These are phyloP conservation scores for Trichoderma atrobrunneum DNA, from an alignment of 2,329 filamentous ascomycete species.

Conservation along the genomic window DNA sequence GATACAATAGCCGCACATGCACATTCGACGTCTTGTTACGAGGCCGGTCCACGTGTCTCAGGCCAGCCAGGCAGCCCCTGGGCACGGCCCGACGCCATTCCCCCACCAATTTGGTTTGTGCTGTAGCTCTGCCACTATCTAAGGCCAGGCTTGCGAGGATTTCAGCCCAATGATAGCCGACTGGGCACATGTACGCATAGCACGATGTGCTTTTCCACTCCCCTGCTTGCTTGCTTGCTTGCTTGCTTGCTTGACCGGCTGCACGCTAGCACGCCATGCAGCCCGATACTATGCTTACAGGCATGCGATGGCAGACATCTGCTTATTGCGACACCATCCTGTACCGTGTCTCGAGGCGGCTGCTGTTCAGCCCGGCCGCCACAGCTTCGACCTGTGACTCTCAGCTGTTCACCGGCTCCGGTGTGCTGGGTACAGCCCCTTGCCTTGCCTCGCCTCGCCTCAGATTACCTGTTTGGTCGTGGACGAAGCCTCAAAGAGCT, in stretches of 20 bases:
- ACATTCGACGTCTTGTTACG: not conserved
- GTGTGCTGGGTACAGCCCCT: not conserved
- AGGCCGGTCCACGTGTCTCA: constrained; percentile 6
- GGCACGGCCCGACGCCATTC: constrained; percentile 3
- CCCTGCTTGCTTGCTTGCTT: not conserved
- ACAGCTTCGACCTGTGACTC: not conserved
- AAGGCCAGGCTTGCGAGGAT: constrained; percentile 7
- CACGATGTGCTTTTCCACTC: not conserved
- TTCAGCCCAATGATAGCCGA: constrained; percentile 11
- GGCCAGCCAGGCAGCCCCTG: not conserved
- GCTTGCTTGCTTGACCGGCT: not conserved
- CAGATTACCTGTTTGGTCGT: not conserved
- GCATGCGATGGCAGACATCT: not conserved
- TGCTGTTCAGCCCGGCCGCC: not conserved
- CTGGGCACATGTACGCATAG: not conserved
- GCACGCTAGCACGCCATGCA: constrained; percentile 1
- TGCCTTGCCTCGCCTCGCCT: not conserved
- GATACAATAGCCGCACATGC: not conserved
- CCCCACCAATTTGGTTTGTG: not conserved
- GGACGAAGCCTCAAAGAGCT: not conserved
- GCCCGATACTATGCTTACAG: not conserved
- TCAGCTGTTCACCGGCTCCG: not conserved
- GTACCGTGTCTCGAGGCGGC: not conserved
- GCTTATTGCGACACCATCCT: not conserved
- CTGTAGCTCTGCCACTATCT: not conserved